Conservation (phyloP, 2,329 filamentous ascomycete species). For the Myriosclerotinia curreyana region DNA sequence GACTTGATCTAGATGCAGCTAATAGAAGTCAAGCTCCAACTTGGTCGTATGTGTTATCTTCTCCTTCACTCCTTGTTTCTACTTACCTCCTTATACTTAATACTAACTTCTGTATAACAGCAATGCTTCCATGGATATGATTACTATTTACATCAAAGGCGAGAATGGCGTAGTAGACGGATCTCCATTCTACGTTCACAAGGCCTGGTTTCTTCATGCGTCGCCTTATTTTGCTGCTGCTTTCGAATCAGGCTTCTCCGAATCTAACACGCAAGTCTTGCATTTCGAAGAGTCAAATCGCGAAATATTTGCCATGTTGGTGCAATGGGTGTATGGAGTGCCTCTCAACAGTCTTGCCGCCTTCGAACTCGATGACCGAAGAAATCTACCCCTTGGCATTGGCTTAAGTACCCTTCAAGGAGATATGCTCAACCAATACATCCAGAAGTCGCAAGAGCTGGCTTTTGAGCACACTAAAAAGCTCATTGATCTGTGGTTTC, state of each 20-base stretch:
- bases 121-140: not conserved
- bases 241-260: conserved; percentile 15
- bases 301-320: not conserved
- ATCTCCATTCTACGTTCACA: conserved; percentile 1
- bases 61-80: not conserved
- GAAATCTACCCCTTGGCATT: not conserved
- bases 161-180: not conserved
- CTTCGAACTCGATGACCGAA: not conserved
- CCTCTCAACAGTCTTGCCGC: not conserved
- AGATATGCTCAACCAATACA: not conserved
- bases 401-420: not conserved
- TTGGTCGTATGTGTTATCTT: not conserved
- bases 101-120: not conserved
- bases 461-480: not conserved
- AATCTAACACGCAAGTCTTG: conserved; percentile 12
- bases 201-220: conserved; percentile 6
- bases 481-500: conserved; percentile 12
- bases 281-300: not conserved
- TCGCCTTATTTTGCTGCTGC: conserved; percentile 21
- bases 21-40: not conserved
- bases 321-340: not conserved
- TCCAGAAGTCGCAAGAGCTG: not conserved
- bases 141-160: not conserved
- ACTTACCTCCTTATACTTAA: not conserved
- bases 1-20: not conserved